Percentiles rank a stretch among this genome's conserved stretches.
Conservation (phyloP, 192 early-diverging fungal genomes). For the Entomortierella parvispora region DNA sequence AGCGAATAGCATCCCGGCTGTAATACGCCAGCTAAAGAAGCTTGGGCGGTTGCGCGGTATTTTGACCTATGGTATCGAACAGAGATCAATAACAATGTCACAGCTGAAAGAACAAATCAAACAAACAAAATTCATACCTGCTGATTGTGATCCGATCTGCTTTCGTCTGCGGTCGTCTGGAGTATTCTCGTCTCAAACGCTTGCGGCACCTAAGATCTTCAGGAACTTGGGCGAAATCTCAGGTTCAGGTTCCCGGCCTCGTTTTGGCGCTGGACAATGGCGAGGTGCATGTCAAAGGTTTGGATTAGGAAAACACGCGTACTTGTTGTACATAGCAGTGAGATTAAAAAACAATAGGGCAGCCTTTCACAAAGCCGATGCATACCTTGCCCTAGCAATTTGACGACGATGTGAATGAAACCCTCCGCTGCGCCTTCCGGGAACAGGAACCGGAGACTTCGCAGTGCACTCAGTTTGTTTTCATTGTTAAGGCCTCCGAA, state of each 20-base stretch:
- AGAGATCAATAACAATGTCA: constrained; percentile 19
- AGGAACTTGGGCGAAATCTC: constrained; percentile 19
- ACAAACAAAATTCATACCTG: constrained; percentile 18
- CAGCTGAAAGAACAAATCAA: constrained; percentile 11
- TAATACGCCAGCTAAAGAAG: constrained; percentile 33
- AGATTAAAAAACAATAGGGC: too few species aligned
- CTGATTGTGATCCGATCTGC: constrained; percentile 8
- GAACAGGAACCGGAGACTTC: too few species aligned
- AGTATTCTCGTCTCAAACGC: constrained; percentile 45
- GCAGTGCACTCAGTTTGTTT: too few species aligned
- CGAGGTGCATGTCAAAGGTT: too few species aligned
- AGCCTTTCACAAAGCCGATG: too few species aligned
- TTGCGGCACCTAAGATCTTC: constrained; percentile 18
- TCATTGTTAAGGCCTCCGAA: too few species aligned
- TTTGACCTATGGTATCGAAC: constrained; percentile 19
- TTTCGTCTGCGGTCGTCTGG: constrained; percentile 26
- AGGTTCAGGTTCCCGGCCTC: constrained; percentile 18
- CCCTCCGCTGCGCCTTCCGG: too few species aligned
- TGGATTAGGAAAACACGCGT: too few species aligned
- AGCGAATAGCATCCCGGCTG: constrained; percentile 38
- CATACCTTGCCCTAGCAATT: too few species aligned
- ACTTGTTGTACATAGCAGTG: too few species aligned
- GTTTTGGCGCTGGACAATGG: constrained; percentile 14
- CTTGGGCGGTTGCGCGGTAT: constrained; percentile 27
- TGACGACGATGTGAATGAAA: too few species aligned